These are phyloP conservation scores for Penicillium sp. DNA, from an alignment of 2,329 filamentous ascomycete genomes.

Conservation along the genomic window DNA sequence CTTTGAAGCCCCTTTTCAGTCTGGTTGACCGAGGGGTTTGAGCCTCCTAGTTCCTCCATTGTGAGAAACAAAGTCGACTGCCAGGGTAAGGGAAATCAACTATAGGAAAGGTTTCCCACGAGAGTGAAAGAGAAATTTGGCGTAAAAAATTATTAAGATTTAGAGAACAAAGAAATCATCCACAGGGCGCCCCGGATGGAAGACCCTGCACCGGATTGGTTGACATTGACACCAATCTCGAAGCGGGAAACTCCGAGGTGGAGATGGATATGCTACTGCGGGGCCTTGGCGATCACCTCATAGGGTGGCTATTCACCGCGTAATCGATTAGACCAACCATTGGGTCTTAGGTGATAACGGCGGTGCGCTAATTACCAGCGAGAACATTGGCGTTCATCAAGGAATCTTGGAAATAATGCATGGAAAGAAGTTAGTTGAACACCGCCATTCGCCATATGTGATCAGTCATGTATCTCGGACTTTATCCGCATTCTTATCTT, in stretches of 20 bases:
- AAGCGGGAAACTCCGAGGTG: background rate
- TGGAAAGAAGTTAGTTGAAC: background rate
- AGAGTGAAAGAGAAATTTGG: background rate
- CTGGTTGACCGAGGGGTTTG: background rate
- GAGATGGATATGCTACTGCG: background rate
- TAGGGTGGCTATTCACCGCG: background rate
- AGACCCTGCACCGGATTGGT: background rate
- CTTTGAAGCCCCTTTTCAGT: conserved; percentile 1
- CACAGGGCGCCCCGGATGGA: background rate
- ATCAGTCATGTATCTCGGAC: background rate
- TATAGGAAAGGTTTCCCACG: background rate
- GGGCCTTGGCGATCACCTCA: background rate
- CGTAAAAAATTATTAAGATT: background rate
- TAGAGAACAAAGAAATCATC: background rate
- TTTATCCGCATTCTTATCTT: background rate
- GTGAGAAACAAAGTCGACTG: background rate
- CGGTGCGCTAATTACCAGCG: background rate
- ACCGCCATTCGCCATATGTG: background rate
- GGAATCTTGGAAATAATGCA: background rate
- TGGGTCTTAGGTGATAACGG: background rate
- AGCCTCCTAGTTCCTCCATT: background rate
- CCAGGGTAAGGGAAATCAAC: background rate
- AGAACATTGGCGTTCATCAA: background rate
- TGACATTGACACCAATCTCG: background rate
- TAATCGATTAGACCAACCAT: background rate